Evolutionary conservation across 2,329 filamentous ascomycete species (phyloP).

Genomic region (Penicillium fuscoglaucum): DNA sequence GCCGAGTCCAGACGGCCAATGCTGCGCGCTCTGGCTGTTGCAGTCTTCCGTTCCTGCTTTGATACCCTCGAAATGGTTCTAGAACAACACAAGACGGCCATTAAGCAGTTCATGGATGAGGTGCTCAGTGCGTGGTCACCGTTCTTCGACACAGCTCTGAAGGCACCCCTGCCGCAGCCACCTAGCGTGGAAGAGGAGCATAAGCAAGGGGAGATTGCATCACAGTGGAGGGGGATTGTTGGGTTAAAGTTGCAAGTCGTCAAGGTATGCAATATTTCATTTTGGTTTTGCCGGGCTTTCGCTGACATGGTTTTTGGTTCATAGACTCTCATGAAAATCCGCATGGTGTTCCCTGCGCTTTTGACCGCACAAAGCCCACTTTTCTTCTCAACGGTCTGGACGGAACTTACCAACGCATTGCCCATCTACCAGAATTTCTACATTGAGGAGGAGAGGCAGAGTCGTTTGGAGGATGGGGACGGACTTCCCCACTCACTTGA

Average conservation of each 20-base stretch:
- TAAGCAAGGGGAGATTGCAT: conserved; percentile 56
- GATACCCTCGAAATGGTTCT: conserved; percentile 96
- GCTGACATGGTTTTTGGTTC: conserved; percentile 19
- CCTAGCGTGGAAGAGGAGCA: conserved; percentile 60
- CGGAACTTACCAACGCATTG: conserved; percentile 75
- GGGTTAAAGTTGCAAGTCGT: conserved; percentile 91
- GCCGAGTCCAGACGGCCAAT: conserved; percentile 72
- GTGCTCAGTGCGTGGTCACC: conserved; percentile 81
- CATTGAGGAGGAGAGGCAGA: conserved; percentile 80
- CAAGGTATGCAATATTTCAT: conserved; percentile 54
- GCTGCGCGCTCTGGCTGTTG: conserved; percentile 80
- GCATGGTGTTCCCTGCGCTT: conserved; percentile 76
- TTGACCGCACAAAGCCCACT: conserved; percentile 78
- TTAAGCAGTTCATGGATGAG: conserved; percentile 87
- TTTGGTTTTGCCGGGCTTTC: neutral
- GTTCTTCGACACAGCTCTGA: conserved; percentile 80
- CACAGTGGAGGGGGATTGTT: conserved; percentile 76
- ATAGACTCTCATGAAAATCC: conserved; percentile 83
- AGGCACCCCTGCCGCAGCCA: conserved; percentile 66
- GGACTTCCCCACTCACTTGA: conserved; percentile 92
- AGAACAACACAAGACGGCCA: conserved; percentile 82
- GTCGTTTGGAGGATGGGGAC: conserved; percentile 84
- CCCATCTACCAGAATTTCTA: conserved; percentile 77
- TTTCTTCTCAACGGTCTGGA: conserved; percentile 86
- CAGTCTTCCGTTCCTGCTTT: conserved; percentile 87